These are phyloP conservation scores for Coniochaeta ligniaria DNA, from an alignment of 2,329 filamentous ascomycete species.

Conservation along the genomic window DNA sequence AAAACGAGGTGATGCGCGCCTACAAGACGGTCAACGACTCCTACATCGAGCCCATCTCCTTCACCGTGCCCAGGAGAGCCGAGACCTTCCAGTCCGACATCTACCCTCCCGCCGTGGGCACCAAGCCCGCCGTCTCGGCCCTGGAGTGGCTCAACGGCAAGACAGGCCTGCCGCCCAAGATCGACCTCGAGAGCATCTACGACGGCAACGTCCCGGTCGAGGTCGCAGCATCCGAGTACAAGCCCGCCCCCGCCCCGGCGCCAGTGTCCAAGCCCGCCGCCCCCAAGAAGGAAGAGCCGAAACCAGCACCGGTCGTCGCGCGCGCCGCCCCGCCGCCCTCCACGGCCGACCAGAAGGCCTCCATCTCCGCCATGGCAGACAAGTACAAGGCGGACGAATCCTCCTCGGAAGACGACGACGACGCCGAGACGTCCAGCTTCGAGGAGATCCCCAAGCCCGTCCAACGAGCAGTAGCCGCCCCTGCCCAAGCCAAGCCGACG, in stretches of 20 bases:
- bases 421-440: constrained; percentile 67
- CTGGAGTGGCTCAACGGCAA: constrained; percentile 84
- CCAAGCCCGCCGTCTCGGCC: constrained; percentile 72
- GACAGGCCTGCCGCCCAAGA: constrained; percentile 77
- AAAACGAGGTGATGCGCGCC: constrained; percentile 91
- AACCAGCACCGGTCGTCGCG: constrained; percentile 22
- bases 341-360: constrained; percentile 78
- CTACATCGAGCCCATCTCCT: constrained; percentile 95
- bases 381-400: constrained; percentile 71
- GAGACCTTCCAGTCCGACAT: constrained; percentile 97
- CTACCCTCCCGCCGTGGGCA: constrained; percentile 77
- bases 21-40: constrained; percentile 96
- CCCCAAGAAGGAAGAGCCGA: constrained; percentile 47
- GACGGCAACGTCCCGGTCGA: constrained; percentile 77
- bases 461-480: constrained; percentile 48
- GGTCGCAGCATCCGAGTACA: constrained; percentile 62
- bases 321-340: constrained; percentile 50
- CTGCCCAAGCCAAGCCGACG: constrained; percentile 36
- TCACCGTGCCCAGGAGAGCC: constrained; percentile 88
- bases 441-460: constrained; percentile 75
- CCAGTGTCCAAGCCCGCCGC: constrained; percentile 38
- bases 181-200: constrained; percentile 88
- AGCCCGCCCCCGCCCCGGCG: constrained; percentile 40
- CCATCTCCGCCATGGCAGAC: constrained; percentile 76
- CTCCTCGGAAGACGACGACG: constrained; percentile 43